Percentiles rank a stretch among this genome's conserved stretches.
Evolutionary conservation across 805 yeast genomes (phyloP).

Genomic region (Candida xiaguanensis): DNA sequence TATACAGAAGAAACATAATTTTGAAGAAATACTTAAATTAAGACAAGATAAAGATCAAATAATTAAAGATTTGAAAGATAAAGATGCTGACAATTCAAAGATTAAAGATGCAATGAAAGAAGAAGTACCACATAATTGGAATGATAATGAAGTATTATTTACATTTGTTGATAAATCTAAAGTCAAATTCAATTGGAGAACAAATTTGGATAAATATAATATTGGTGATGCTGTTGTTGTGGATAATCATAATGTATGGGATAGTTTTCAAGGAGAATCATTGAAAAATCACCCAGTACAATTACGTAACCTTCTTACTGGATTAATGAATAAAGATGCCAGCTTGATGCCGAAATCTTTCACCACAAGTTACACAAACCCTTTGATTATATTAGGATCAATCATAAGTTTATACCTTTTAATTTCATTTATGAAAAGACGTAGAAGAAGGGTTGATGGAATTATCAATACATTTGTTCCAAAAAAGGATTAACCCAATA

Average conservation of each 20-base stretch:
- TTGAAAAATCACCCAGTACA: slow-evolving; percentile 32
- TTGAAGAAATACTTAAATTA: slow-evolving; percentile 23
- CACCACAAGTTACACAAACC: slow-evolving; percentile 29
- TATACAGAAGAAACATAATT: slow-evolving; percentile 39
- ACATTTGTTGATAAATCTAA: slow-evolving; percentile 50
- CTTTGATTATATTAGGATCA: slow-evolving; percentile 38
- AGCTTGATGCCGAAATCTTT: slow-evolving; percentile 38
- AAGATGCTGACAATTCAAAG: slow-evolving; percentile 38
- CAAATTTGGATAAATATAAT: slow-evolving; percentile 26
- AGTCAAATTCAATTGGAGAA: slow-evolving; percentile 22
- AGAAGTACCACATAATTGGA: slow-evolving; percentile 47
- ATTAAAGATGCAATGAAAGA: slow-evolving; percentile 47
- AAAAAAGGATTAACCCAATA: slow-evolving; percentile 17
- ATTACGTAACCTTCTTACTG: slow-evolving; percentile 33
- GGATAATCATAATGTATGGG: slow-evolving; percentile 33
- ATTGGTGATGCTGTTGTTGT: slow-evolving; percentile 59
- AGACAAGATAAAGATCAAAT: slow-evolving; percentile 38
- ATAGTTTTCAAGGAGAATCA: slow-evolving; percentile 30
- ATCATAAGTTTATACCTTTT: slow-evolving; percentile 12
- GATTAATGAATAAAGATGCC: slow-evolving; percentile 28
- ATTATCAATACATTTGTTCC: slow-evolving; percentile 18
- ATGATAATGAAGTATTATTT: slow-evolving; percentile 40
- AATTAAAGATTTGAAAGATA: slow-evolving; percentile 38
- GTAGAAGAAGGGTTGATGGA: slow-evolving; percentile 12
- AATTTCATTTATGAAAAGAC: slow-evolving; percentile 1